A percentile compares a stretch with the other conserved stretches of the same genome.
Conservation (phyloP, 169 alveolate genomes). For the Plasmodium vivax region DNA sequence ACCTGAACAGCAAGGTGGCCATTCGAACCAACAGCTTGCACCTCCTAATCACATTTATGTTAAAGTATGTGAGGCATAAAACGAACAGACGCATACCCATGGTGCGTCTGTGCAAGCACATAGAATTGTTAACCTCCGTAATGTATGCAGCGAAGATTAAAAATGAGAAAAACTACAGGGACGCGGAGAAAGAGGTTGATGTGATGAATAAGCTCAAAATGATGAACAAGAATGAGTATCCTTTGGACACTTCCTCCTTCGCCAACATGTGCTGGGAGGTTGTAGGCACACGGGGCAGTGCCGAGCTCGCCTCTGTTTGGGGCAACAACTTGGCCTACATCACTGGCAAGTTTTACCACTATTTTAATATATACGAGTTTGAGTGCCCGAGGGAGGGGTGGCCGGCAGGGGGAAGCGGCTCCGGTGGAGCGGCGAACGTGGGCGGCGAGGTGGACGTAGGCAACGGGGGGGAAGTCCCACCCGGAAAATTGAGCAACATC, state of each 20-base stretch:
- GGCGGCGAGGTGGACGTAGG: background rate
- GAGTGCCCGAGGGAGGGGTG: conserved; percentile 1
- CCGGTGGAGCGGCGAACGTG: background rate
- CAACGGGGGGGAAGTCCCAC: background rate
- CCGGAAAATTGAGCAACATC: background rate
- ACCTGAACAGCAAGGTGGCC: conserved; percentile 43
- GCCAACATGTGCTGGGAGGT: background rate
- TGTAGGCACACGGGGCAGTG: background rate
- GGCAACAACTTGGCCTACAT: background rate
- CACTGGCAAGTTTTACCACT: conserved; percentile 24
- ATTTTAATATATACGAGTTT: conserved; percentile 43
- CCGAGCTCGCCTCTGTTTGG: background rate
- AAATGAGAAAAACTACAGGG: background rate
- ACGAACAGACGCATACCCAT: background rate
- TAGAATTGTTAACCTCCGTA: conserved; percentile 19
- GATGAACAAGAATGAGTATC: conserved; percentile 55
- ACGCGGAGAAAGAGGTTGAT: conserved; percentile 2
- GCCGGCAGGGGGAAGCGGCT: background rate
- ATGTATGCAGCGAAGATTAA: conserved; percentile 32
- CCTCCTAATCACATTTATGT: conserved; percentile 11
- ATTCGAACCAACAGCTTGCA: conserved; percentile 37
- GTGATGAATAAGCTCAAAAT: conserved; percentile 13
- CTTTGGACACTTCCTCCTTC: conserved; percentile 4
- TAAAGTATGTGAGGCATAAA: conserved; percentile 56
- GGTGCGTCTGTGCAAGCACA: background rate